These are phyloP conservation scores for Kandelia obovata DNA, from an alignment of 345 rosid genomes.

Conservation along the genomic window DNA sequence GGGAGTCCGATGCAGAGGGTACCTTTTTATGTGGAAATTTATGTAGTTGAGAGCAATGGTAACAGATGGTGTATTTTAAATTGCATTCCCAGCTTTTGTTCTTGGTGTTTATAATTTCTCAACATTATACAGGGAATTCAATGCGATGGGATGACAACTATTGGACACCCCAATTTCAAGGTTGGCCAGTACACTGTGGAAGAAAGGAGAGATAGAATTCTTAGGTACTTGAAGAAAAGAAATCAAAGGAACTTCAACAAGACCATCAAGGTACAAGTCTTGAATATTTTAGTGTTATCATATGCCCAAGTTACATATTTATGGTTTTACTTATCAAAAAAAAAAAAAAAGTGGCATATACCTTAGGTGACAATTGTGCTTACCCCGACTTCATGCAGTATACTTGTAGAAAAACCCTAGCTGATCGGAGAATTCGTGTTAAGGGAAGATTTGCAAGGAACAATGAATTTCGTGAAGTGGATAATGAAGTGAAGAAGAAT, in stretches of 20 bases:
- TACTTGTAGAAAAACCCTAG: conserved; percentile 88
- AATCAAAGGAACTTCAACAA: conserved; percentile 89
- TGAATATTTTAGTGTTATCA: too few relatives aligned
- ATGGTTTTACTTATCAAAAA: too few relatives aligned
- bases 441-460: conserved; percentile 89
- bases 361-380: background rate
- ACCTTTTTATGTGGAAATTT: too few relatives aligned
- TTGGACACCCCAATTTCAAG: conserved; percentile 41
- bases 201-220: conserved; percentile 86
- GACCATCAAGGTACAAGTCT: conserved; percentile 65
- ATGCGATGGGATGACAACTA: conserved; percentile 30
- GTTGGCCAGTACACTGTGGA: conserved; percentile 75
- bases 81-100: background rate
- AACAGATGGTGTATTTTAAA: background rate
- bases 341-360: background rate
- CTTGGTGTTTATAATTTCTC: background rate
- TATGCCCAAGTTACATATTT: too few relatives aligned
- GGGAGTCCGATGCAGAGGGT: too few relatives aligned
- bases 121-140: conserved; percentile 37
- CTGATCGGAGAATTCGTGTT: conserved; percentile 84
- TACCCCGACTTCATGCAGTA: conserved; percentile 40
- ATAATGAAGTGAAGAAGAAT: conserved; percentile 37
- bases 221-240: conserved; percentile 80
- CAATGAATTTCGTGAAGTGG: conserved; percentile 54
- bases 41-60: too few relatives aligned